Percentiles rank a stretch among this genome's conserved stretches.
These are phyloP conservation scores for Sclerotiophoma versabilis DNA, from an alignment of 2,329 filamentous ascomycete genomes.

Conservation along the genomic window DNA sequence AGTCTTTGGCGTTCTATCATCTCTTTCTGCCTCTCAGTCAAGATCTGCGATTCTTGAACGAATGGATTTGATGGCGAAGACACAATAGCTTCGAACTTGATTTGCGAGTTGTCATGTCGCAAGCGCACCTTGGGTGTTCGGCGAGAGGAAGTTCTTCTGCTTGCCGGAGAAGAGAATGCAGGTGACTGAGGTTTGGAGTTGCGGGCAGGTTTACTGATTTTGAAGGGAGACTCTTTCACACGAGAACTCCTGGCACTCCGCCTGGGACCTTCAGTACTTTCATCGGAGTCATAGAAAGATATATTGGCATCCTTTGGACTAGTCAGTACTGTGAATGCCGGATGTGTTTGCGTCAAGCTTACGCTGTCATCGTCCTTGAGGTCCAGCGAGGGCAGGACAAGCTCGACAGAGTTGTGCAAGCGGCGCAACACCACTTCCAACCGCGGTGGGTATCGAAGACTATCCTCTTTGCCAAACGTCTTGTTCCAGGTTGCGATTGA, in stretches of 20 bases:
- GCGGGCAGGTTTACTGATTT: slow-evolving; percentile 30
- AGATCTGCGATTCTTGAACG: slow-evolving; percentile 69
- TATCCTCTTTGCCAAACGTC: slow-evolving; percentile 67
- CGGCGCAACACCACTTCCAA: slow-evolving; percentile 69
- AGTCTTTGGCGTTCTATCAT: slow-evolving; percentile 73
- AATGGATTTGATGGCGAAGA: slow-evolving; percentile 60
- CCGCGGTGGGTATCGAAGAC: slow-evolving; percentile 68
- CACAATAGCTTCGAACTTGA: slow-evolving; percentile 75
- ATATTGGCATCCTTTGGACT: slow-evolving; percentile 23
- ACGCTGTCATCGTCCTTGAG: slow-evolving; percentile 47
- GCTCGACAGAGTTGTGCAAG: slow-evolving; percentile 62
- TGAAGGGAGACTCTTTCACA: slow-evolving; percentile 39
- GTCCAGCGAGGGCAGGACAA: slow-evolving; percentile 59
- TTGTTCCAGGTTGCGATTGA: slow-evolving; percentile 73
- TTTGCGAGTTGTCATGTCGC: slow-evolving; percentile 82
- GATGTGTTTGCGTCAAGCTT: slow-evolving; percentile 32
- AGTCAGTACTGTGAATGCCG: slow-evolving; percentile 43
- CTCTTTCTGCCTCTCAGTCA: slow-evolving; percentile 83
- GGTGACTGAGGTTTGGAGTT: slow-evolving; percentile 38
- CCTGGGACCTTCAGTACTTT: slow-evolving; percentile 24
- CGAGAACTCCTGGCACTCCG: slow-evolving; percentile 29
- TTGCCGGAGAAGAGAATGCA: slow-evolving; percentile 27
- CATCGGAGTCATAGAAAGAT: slow-evolving; percentile 51
- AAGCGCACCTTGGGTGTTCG: slow-evolving; percentile 60
- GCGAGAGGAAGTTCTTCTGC: slow-evolving; percentile 31